Percentiles rank a stretch among this genome's conserved stretches.
phyloP scores from a whole-genome alignment of 2,329 filamentous ascomycete species.

The Trichoderma sp. region DNA sequence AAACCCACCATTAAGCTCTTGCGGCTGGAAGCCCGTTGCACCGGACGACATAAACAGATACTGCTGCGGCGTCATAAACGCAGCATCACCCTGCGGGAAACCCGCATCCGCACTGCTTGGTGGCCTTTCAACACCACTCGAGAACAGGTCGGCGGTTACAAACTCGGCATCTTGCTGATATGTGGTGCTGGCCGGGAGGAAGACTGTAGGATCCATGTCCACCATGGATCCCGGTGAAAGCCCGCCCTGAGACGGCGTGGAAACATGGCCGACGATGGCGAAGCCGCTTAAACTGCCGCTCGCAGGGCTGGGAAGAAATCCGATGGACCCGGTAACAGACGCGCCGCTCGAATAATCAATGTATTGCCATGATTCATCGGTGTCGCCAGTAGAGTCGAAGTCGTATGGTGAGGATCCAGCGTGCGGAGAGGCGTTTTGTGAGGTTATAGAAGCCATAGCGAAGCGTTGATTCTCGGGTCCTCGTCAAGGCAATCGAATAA shows the following conservation, averaged over 20 bases:
- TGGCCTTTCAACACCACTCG: conserved; percentile 26
- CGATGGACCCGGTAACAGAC: conserved; percentile 39
- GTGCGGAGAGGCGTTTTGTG: conserved; percentile 38
- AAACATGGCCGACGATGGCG: conserved; percentile 42
- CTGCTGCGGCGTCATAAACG: conserved; percentile 39
- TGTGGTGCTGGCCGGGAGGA: conserved; percentile 35
- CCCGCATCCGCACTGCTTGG: conserved; percentile 26
- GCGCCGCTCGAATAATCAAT: conserved; percentile 37
- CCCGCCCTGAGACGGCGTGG: conserved; percentile 30
- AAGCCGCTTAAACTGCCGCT: conserved; percentile 52
- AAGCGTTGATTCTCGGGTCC: neutral
- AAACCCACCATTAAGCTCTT: conserved; percentile 33
- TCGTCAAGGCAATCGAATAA: neutral
- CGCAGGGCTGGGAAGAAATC: conserved; percentile 49
- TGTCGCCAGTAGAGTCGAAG: conserved; percentile 38
- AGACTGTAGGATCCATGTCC: conserved; percentile 38
- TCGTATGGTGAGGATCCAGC: conserved; percentile 38
- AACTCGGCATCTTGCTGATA: conserved; percentile 27
- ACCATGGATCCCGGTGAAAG: conserved; percentile 43
- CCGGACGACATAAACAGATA: conserved; percentile 38
- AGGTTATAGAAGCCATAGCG: conserved; percentile 39
- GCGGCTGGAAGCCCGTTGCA: conserved; percentile 24
- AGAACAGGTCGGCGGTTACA: conserved; percentile 28
- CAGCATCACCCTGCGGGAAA: conserved; percentile 31
- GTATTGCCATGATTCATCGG: conserved; percentile 46